Conservation (phyloP, 768 basidiomycete genomes). For the Mycena vulgaris region DNA sequence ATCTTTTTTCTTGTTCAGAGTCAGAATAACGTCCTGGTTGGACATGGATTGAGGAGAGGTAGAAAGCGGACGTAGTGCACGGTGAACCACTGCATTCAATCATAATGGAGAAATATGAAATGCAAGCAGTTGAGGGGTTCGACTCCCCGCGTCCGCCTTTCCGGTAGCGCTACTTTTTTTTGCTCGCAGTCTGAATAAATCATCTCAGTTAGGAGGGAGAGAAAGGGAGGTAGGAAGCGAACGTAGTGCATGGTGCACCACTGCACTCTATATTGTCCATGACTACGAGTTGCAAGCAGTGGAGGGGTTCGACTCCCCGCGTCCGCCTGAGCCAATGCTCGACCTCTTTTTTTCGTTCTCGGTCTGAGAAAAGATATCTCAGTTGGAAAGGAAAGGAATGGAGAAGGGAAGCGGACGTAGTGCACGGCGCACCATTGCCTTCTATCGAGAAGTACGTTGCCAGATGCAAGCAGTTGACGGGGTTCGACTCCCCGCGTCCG, state of each 20-base stretch:
- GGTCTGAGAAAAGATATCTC: too few relatives aligned
- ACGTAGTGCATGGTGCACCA: background rate
- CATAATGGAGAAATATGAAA: too few relatives aligned
- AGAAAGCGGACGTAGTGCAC: too few relatives aligned
- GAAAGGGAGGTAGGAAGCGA: background rate
- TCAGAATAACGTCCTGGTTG: too few relatives aligned
- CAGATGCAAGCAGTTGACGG: background rate
- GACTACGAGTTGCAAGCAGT: background rate
- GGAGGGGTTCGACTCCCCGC: slow-evolving; percentile 2
- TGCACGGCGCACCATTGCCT: background rate
- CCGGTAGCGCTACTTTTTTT: background rate
- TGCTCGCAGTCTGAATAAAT: background rate
- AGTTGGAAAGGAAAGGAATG: background rate
- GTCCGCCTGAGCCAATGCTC: background rate
- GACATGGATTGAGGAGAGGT: too few relatives aligned
- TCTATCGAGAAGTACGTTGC: too few relatives aligned
- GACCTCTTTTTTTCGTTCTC: too few relatives aligned
- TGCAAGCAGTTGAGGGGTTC: too few relatives aligned
- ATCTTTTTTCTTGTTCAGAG: too few relatives aligned
- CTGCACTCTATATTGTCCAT: too few relatives aligned
- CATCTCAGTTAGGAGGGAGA: background rate
- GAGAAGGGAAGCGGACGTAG: background rate
- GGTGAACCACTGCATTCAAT: too few relatives aligned
- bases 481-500: slow-evolving; percentile 13
- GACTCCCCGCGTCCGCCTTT: too few relatives aligned